Base-by-base conservation (phyloP, 306 rosid species). In the Gillenia trifoliata region DNA sequence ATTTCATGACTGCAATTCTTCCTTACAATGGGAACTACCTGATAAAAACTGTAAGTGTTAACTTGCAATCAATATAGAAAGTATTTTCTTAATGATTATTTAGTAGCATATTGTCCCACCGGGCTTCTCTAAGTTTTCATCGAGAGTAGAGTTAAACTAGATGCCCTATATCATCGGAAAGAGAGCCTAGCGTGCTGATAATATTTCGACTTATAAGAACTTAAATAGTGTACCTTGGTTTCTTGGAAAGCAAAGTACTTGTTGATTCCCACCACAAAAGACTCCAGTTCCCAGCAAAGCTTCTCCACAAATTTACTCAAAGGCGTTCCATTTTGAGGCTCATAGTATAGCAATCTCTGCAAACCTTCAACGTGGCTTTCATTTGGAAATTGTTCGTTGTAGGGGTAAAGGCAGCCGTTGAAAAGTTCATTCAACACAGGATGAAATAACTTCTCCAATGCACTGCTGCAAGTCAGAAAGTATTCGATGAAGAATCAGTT, bases 21-120 rank as follows among this genome's bases (percentile, higher is more conserved):
- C 73, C 82, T 78, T 64, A 90, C 81, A 78, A 81, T 79, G 50
- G 96, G 90, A 87, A 94, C 80, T 65, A 88, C 97, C 98, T 94
- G 90, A 75, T 64, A 78, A 56, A 81, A 78, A 65, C 33, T 45
- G 50, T 70, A 77, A 63, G 75, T 47, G 85, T 79, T 83, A 83
- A 55, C 41, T 72, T 20, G 64, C 69, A 19, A 31, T 56, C n/a
- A 30, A 67, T 33, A 43, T 23, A n/a, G 54, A 26, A 22, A 64
- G n/a, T 25, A 67, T 54, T 78, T 63, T 66, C 30, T 56, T 12
- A 63, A 28, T 10, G 3, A 26, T 49, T n/a, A 49, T 74, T 55
- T 60, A 47, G 73, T 77, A n/a, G 63, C 67, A 57, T 56, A 72
- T 55, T 50, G 41, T 11, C 41, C 41, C 41, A 38, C 41, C 0